These are phyloP conservation scores for Xylaria bambusicola DNA, from an alignment of 495 filamentous ascomycete species.

Conservation along the genomic window DNA sequence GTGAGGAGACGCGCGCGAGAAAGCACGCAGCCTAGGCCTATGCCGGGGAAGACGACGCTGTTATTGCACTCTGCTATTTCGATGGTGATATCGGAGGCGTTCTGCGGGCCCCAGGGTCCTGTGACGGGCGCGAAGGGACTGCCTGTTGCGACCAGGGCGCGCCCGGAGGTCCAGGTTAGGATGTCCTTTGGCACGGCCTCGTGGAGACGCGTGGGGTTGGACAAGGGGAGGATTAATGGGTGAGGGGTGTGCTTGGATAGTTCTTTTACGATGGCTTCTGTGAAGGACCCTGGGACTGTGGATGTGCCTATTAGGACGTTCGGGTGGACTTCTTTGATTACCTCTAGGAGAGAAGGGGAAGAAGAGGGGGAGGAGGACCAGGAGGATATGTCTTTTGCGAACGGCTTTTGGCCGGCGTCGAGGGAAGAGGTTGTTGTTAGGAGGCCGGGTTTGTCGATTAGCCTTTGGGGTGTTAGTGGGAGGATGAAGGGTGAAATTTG, in stretches of 20 bases:
- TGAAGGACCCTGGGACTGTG: constrained; percentile 79
- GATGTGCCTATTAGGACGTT: constrained; percentile 85
- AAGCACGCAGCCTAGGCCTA: constrained; percentile 78
- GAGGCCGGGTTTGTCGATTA: constrained; percentile 82
- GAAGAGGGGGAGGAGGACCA: constrained; percentile 60
- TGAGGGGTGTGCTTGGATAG: constrained; percentile 79
- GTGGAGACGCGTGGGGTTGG: constrained; percentile 83
- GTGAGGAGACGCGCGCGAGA: constrained; percentile 62
- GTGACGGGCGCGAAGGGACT: constrained; percentile 80
- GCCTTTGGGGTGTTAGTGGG: constrained; percentile 49
- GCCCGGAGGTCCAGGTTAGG: constrained; percentile 74
- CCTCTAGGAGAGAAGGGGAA: constrained; percentile 65
- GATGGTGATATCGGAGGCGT: constrained; percentile 58
- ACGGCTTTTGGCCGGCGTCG: constrained; percentile 65
- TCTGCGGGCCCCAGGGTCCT: constrained; percentile 52
- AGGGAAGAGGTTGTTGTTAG: constrained; percentile 60
- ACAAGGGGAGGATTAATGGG: constrained; percentile 82
- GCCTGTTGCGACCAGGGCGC: constrained; percentile 81
- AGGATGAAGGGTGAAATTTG: neutral
- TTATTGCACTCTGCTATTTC: constrained; percentile 91
- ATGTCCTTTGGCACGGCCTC: constrained; percentile 82
- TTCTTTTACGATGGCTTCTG: constrained; percentile 67
- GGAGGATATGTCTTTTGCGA: constrained; percentile 64
- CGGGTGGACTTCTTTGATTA: constrained; percentile 73
- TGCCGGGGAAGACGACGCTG: constrained; percentile 81